Conservation (phyloP, 257 asterid species). For the Rhazya stricta region DNA sequence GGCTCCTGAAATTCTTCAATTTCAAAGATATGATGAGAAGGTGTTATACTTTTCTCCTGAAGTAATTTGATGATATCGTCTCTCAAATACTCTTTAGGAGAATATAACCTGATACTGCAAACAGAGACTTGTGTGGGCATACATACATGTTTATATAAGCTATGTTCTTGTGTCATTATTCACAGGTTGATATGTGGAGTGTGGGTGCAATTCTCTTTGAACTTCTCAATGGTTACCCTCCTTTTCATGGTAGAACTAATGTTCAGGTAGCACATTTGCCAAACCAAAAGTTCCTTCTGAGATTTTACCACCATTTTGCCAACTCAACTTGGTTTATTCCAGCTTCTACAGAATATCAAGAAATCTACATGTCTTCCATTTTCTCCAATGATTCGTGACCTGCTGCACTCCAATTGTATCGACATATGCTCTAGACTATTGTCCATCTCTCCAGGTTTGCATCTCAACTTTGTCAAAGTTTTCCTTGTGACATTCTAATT, state of each 20-base stretch:
- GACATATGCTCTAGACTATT: constrained; percentile 46
- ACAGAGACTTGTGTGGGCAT: background rate
- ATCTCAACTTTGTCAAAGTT: background rate
- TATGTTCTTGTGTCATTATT: background rate
- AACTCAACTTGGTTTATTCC: constrained; percentile 13
- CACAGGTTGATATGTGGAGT: constrained; percentile 60
- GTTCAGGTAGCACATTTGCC: constrained; percentile 35
- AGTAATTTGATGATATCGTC: background rate
- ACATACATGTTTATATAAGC: background rate
- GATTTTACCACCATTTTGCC: background rate
- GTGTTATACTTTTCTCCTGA: constrained; percentile 16
- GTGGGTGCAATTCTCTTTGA: constrained; percentile 52
- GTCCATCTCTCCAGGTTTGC: constrained; percentile 42
- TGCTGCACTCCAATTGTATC: constrained; percentile 37
- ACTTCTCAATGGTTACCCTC: constrained; percentile 54
- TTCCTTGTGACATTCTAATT: constrained; percentile 1
- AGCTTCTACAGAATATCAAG: constrained; percentile 51
- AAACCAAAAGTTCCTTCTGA: constrained; percentile 1
- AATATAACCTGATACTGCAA: background rate
- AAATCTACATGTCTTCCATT: constrained; percentile 35
- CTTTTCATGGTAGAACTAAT: constrained; percentile 40
- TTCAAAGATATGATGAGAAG: constrained; percentile 45
- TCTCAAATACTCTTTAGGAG: background rate
- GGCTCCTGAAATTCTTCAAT: constrained; percentile 59
- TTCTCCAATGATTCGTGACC: constrained; percentile 24